These are phyloP conservation scores for Mortierella sp. DNA, from an alignment of 371 early-diverging fungal species.

Conservation along the genomic window DNA sequence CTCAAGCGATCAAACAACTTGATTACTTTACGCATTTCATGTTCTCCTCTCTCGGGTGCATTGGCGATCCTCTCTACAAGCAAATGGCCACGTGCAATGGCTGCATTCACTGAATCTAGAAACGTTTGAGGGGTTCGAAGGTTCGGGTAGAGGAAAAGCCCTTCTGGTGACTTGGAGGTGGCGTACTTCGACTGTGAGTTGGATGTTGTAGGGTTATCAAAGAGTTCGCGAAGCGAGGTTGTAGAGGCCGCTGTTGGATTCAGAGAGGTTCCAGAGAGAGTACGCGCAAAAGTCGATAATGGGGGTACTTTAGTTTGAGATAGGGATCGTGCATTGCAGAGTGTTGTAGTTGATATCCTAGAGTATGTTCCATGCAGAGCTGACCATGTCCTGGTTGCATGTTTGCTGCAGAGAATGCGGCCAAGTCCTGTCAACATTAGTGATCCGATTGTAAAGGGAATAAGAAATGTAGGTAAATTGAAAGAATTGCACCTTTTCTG, in stretches of 20 bases:
- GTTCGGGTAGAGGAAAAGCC: slow-evolving; percentile 45
- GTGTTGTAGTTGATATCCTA: slow-evolving; percentile 6
- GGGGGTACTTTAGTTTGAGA: not conserved
- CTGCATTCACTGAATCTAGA: slow-evolving; percentile 55
- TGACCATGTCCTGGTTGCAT: slow-evolving; percentile 23
- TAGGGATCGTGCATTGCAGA: not conserved
- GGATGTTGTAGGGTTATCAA: slow-evolving; percentile 35
- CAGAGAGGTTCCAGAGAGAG: slow-evolving; percentile 12
- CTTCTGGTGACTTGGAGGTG: slow-evolving; percentile 20
- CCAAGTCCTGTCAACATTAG: slow-evolving; percentile 39
- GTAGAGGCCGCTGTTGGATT: slow-evolving; percentile 8
- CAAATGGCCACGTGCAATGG: slow-evolving; percentile 62
- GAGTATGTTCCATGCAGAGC: not conserved
- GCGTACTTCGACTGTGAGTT: slow-evolving; percentile 27
- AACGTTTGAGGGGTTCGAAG: slow-evolving; percentile 43
- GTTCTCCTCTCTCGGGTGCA: slow-evolving; percentile 67
- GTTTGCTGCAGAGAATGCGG: slow-evolving; percentile 18
- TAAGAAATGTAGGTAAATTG: not conserved
- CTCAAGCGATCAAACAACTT: slow-evolving; percentile 91
- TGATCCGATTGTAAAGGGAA: not conserved
- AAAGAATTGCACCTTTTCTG: not conserved
- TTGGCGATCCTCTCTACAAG: slow-evolving; percentile 70
- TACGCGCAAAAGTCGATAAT: slow-evolving; percentile 5
- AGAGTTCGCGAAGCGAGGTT: slow-evolving; percentile 38
- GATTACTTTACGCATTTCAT: slow-evolving; percentile 78